Evolutionary conservation across 495 filamentous ascomycete species (phyloP).

Genomic region (Hypoxylon rickii): DNA sequence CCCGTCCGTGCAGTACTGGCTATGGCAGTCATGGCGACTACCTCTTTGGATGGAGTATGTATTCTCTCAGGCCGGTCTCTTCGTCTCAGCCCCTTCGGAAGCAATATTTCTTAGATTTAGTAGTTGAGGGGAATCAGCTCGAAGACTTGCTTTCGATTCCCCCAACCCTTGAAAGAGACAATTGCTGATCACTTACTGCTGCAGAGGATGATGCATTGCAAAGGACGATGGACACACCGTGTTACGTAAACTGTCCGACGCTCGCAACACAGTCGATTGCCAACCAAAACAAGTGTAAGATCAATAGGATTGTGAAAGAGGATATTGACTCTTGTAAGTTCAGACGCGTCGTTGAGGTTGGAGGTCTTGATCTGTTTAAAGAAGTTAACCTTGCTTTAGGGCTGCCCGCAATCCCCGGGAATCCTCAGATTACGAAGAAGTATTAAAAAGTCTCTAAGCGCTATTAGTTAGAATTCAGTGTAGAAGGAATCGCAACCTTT

Average conservation of each 20-base stretch:
- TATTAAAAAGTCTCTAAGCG: conserved; percentile 1
- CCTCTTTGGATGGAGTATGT: conserved; percentile 41
- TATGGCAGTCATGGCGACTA: conserved; percentile 40
- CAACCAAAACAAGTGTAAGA: conserved; percentile 38
- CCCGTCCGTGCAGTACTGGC: conserved; percentile 20
- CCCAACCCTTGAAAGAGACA: too few relatives aligned
- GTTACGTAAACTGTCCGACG: conserved; percentile 39
- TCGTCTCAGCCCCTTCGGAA: too few relatives aligned
- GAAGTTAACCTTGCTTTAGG: conserved; percentile 10
- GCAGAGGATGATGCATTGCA: conserved; percentile 40
- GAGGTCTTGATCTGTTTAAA: background rate
- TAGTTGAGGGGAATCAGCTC: too few relatives aligned
- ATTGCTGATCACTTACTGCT: too few relatives aligned
- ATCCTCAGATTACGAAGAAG: conserved; percentile 20
- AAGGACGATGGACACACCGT: conserved; percentile 38
- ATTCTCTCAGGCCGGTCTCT: too few relatives aligned
- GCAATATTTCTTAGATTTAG: too few relatives aligned
- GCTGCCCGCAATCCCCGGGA: conserved; percentile 25
- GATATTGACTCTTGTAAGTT: conserved; percentile 41
- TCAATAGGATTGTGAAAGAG: conserved; percentile 30
- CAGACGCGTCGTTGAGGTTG: background rate
- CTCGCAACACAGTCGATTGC: conserved; percentile 38
- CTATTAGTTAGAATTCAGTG: background rate
- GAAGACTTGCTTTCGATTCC: too few relatives aligned
- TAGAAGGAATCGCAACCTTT: too few relatives aligned